Percentiles rank a stretch among this genome's conserved stretches.
Evolutionary conservation across 2,329 filamentous ascomycete species (phyloP).

Genomic region (Stagonosporopsis vannaccii): DNA sequence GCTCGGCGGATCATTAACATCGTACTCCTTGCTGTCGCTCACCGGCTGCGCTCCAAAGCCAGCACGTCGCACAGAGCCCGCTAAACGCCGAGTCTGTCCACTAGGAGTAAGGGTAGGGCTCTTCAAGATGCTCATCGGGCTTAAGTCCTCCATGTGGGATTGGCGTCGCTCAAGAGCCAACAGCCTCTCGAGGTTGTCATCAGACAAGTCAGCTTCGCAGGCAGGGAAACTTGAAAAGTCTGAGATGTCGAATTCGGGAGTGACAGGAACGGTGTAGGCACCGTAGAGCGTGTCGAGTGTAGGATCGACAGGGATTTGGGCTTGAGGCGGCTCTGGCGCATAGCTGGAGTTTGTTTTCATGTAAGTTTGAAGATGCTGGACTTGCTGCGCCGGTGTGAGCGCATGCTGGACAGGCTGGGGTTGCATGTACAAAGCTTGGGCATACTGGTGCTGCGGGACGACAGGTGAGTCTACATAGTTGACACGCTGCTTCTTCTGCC

Average conservation of each 20-base stretch:
- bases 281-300: not conserved
- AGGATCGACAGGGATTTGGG: not conserved
- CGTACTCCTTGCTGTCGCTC: conserved; percentile 21
- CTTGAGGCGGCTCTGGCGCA: not conserved
- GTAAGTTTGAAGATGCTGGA: conserved; percentile 3
- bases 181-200: conserved; percentile 13
- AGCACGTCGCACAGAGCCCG: conserved; percentile 21
- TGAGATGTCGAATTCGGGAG: conserved; percentile 5
- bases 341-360: not conserved
- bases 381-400: not conserved
- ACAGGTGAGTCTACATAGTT: conserved; percentile 20
- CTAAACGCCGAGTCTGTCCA: conserved; percentile 4
- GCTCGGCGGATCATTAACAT: conserved; percentile 22
- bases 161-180: conserved; percentile 8
- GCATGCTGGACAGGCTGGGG: not conserved
- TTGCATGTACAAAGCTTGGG: not conserved
- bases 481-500: conserved; percentile 21
- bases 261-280: conserved; percentile 3
- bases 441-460: not conserved
- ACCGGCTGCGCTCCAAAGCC: conserved; percentile 28
- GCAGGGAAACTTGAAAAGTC: conserved; percentile 9
- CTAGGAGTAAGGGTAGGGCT: not conserved
- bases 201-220: conserved; percentile 1
- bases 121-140: conserved; percentile 7
- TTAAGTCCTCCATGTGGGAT: not conserved